Conservation (phyloP, 768 basidiomycete genomes). For the Tylopilus felleus region DNA sequence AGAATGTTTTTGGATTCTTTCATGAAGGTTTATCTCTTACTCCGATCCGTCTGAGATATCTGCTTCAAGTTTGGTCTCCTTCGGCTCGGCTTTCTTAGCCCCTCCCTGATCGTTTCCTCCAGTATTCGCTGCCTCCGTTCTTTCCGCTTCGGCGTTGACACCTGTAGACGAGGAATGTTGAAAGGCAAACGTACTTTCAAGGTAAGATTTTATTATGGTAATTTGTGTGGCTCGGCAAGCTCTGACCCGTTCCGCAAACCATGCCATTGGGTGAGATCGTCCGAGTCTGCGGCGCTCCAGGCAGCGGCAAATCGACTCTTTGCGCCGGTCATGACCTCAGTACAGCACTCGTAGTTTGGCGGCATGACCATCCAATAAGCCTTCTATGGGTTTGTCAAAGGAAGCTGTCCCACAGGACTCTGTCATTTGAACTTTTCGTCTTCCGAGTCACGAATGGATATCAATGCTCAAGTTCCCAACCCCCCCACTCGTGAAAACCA, state of each 20-base stretch:
- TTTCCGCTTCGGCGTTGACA: not conserved
- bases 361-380: slow-evolving; percentile 35
- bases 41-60: slow-evolving; percentile 8
- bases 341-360: slow-evolving; percentile 76
- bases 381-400: too few species aligned
- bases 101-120: not conserved
- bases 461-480: too few species aligned
- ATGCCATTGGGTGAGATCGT: slow-evolving; percentile 92
- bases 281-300: slow-evolving; percentile 81
- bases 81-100: not conserved
- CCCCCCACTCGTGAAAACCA: too few species aligned
- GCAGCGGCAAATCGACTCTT: slow-evolving; percentile 86
- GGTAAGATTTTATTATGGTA: too few species aligned
- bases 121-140: slow-evolving; percentile 8
- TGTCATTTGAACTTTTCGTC: too few species aligned
- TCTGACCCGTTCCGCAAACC: slow-evolving; percentile 17
- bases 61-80: slow-evolving; percentile 3
- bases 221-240: not conserved
- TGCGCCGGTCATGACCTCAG: slow-evolving; percentile 85
- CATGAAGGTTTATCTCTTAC: not conserved
- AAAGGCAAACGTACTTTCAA: too few species aligned
- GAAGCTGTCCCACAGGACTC: too few species aligned
- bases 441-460: too few species aligned
- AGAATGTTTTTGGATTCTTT: not conserved
- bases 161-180: slow-evolving; percentile 6